These are phyloP conservation scores for Sicyos edulis DNA, from an alignment of 306 rosid species.

Conservation along the genomic window DNA sequence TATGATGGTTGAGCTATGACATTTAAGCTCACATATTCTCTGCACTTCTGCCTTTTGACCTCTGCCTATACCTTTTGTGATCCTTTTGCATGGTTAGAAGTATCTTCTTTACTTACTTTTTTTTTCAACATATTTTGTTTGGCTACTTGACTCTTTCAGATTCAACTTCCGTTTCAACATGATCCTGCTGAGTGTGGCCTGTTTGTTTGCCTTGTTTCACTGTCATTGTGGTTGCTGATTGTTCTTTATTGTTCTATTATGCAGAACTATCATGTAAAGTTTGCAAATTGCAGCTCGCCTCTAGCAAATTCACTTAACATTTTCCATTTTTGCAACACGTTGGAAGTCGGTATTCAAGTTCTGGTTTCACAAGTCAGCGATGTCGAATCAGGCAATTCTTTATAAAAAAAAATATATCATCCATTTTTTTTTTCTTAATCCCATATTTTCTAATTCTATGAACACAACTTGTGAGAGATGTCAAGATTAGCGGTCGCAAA, in stretches of 20 bases:
- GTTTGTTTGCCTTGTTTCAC: not conserved
- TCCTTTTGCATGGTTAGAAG: not conserved
- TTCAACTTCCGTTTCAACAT: not conserved
- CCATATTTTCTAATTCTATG: not conserved
- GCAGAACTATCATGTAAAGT: constrained; percentile 7
- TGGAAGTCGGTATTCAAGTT: not conserved
- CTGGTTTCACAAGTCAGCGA: not conserved
- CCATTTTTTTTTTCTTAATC: not conserved
- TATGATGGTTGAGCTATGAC: not conserved
- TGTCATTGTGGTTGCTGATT: not conserved
- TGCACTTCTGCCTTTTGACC: not conserved
- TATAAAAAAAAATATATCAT: no score
- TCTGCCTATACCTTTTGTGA: not conserved
- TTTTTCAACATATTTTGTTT: not conserved
- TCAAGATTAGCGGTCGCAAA: not conserved
- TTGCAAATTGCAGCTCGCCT: not conserved
- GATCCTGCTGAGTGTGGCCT: not conserved
- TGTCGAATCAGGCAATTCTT: constrained; percentile 15
- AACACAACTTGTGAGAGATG: constrained; percentile 6
- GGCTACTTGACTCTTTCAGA: not conserved
- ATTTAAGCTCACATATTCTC: not conserved
- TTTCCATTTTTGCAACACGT: not conserved
- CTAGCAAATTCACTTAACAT: not conserved
- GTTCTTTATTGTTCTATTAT: not conserved
- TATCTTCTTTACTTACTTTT: not conserved